Conservation (phyloP, 495 filamentous ascomycete genomes). For the Alectoria sarmentosa region DNA sequence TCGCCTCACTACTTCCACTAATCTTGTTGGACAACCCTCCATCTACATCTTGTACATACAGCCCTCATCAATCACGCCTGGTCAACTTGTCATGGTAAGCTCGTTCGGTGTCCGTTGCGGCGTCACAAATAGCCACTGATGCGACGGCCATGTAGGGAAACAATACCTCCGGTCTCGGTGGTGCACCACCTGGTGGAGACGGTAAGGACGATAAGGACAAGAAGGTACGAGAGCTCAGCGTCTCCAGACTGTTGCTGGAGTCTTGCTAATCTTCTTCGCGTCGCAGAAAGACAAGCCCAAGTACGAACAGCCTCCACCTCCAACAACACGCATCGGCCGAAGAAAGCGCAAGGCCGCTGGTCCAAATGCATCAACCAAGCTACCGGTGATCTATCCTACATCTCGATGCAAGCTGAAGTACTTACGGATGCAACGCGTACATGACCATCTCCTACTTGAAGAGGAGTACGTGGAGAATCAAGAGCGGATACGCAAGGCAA, state of each 20-base stretch:
- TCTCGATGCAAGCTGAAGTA: conserved; percentile 96
- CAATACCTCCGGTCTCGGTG: conserved; percentile 82
- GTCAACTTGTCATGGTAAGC: conserved; percentile 9
- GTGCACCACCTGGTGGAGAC: conserved; percentile 58
- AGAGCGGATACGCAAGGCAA: conserved; percentile 86
- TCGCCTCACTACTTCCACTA: neutral
- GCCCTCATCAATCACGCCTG: neutral
- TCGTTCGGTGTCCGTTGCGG: neutral
- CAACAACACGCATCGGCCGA: conserved; percentile 94
- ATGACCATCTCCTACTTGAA: conserved; percentile 93
- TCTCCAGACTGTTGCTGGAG: conserved; percentile 8
- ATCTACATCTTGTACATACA: neutral
- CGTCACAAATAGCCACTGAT: neutral
- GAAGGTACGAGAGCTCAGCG: conserved; percentile 56
- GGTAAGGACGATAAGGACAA: conserved; percentile 85
- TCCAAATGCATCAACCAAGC: conserved; percentile 87
- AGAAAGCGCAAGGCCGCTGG: conserved; percentile 94
- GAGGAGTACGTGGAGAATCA: conserved; percentile 99
- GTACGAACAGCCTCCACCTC: conserved; percentile 96
- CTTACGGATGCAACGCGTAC: conserved; percentile 95
- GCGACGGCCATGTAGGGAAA: conserved; percentile 51
- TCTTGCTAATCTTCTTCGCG: conserved; percentile 23
- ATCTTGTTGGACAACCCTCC: neutral
- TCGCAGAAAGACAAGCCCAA: conserved; percentile 95
- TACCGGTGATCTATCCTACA: conserved; percentile 87